Percentiles rank a stretch among this genome's conserved stretches.
Evolutionary conservation across 345 rosid species (phyloP).

Genomic region (Clausena lansium): DNA sequence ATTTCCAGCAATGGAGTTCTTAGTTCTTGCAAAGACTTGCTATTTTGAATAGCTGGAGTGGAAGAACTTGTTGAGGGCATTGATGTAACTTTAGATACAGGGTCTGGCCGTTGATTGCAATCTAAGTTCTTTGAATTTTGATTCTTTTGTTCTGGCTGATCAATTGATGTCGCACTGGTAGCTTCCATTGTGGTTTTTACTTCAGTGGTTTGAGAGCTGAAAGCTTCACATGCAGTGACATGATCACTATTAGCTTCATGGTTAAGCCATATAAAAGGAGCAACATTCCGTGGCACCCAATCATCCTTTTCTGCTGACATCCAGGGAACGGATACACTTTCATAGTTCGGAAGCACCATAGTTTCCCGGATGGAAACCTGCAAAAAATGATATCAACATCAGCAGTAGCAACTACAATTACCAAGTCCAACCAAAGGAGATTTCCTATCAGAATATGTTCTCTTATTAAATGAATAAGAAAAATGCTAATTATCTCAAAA

Average conservation of each 20-base stretch:
- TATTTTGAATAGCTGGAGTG: conserved; percentile 21
- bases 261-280: conserved; percentile 85
- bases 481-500: no score
- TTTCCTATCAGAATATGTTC: neutral
- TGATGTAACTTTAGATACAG: conserved; percentile 20
- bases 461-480: neutral
- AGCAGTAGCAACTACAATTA: conserved; percentile 4
- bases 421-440: neutral
- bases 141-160: conserved; percentile 36
- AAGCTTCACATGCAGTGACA: conserved; percentile 23
- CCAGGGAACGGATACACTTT: conserved; percentile 69
- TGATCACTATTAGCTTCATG: conserved; percentile 55
- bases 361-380: conserved; percentile 70
- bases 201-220: conserved; percentile 33
- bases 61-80: conserved; percentile 21
- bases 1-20: conserved; percentile 46
- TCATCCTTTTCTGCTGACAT: conserved; percentile 91
- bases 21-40: conserved; percentile 48
- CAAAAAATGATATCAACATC: conserved; percentile 21
- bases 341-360: conserved; percentile 93
- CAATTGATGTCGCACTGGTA: conserved; percentile 18
- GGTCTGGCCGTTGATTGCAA: conserved; percentile 20
- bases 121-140: conserved; percentile 28
- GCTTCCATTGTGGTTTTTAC: conserved; percentile 36
- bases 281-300: conserved; percentile 71